Conservation (phyloP, 768 basidiomycete species). For the Leccinum variicolor region DNA sequence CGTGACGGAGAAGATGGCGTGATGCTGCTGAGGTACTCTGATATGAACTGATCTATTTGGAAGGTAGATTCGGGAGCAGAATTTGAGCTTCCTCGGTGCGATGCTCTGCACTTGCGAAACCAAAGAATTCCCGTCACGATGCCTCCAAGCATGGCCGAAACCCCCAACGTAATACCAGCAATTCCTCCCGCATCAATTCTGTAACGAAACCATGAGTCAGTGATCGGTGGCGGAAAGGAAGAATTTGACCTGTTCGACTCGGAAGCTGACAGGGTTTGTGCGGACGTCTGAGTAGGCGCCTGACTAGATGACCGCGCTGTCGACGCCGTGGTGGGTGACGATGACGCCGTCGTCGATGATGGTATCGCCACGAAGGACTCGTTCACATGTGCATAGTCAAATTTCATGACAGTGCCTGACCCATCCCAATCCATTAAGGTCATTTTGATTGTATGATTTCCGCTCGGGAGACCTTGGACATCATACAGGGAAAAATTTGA, state of each 20-base stretch:
- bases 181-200: conserved; percentile 11
- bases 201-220: conserved; percentile 2
- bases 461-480: conserved; percentile 14
- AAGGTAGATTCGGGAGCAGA: background rate
- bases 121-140: conserved; percentile 3
- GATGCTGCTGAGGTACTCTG: background rate
- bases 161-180: conserved; percentile 11
- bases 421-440: conserved; percentile 20
- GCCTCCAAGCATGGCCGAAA: background rate
- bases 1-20: background rate
- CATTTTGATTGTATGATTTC: conserved; percentile 21
- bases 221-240: background rate
- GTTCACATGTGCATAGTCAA: conserved; percentile 27
- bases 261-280: background rate
- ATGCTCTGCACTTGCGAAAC: conserved; percentile 6
- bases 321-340: conserved; percentile 39
- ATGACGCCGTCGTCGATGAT: conserved; percentile 2
- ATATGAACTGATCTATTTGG: conserved; percentile 4
- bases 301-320: conserved; percentile 51
- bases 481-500: conserved; percentile 19
- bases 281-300: background rate
- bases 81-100: background rate
- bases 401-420: conserved; percentile 19
- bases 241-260: conserved; percentile 12
- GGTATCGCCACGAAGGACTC: conserved; percentile 16